Evolutionary conservation across 805 yeast species (phyloP), one percentile per base, ranked within the genome.

Genomic region (Hanseniaspora pseudoguilliermondii): DNA sequence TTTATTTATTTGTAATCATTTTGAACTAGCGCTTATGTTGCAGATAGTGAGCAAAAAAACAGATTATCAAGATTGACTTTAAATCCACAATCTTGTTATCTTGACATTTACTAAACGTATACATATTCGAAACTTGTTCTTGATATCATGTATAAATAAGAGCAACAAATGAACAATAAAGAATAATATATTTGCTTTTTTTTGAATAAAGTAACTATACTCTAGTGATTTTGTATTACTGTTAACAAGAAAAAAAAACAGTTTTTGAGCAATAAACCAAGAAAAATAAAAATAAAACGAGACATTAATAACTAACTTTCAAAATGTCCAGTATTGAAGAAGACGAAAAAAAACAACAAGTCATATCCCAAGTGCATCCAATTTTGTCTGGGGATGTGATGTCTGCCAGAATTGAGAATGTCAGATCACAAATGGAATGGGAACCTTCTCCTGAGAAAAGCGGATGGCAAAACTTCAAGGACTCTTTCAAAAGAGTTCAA

Each of bases 401-500:
- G 52, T 48, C 52, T 25, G 52, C 52, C 15, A 36, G 51, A 36
- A 48, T 48, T 25, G 51, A 48, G 25, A 48, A 48, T 38, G 51
- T 48, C 23, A 36, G 51, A 36, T 48, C 51, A n/a, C 51, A 48
- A 27, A 16, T 48, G 36, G 51, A 48, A 38, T 36, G 42, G 42
- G 46, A 21, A 20, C 46, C 49, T 18, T 35, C 47, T 27, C 32
- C 35, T 15, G 41, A 52, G 1, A 23, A 36, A 13, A 38, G 50
- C 5, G 56, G 67, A 62, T 75, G 79, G 79, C 68, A 67, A 54
- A 63, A 63, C 32, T 72, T 78, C 60, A 74, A 70, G 59, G 80
- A 78, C 62, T 76, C 81, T 4, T 78, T 78, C 68, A 76, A 70
- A 62, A 66, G 69, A 54, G 71, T 61, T 53, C 60, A 66, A 59